A percentile compares a stretch with the other conserved stretches of the same genome.
phyloP scores from a whole-genome alignment of 352 stramenopile species.

The Phytophthora citrophthora region DNA sequence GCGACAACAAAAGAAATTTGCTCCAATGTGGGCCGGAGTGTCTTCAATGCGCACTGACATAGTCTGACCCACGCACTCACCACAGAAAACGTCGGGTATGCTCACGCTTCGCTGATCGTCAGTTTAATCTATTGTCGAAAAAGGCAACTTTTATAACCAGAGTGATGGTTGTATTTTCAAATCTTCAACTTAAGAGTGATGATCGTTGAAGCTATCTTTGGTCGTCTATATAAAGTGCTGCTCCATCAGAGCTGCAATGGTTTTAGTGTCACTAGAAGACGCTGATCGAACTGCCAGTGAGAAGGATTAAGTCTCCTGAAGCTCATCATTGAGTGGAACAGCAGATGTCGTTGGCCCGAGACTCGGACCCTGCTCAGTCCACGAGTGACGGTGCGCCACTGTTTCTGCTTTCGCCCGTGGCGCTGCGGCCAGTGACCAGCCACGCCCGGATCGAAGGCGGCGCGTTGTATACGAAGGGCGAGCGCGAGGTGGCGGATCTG shows the following conservation, averaged over 20 bases:
- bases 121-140: slow-evolving; percentile 7
- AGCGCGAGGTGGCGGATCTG: slow-evolving; percentile 15
- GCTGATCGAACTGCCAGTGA: neutral
- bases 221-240: slow-evolving; percentile 20
- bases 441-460: slow-evolving; percentile 43
- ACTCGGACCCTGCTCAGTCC: slow-evolving; percentile 14
- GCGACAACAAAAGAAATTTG: no score
- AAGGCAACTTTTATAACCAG: slow-evolving; percentile 29
- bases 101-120: neutral
- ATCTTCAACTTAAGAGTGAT: slow-evolving; percentile 32
- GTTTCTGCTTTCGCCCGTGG: slow-evolving; percentile 29
- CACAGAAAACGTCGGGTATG: no score
- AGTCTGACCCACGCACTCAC: neutral
- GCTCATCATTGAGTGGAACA: slow-evolving; percentile 12
- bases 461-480: slow-evolving; percentile 24
- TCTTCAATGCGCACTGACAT: no score
- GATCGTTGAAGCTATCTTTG: slow-evolving; percentile 30
- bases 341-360: slow-evolving; percentile 27
- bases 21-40: no score
- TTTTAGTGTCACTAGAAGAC: slow-evolving; percentile 3
- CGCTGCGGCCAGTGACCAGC: slow-evolving; percentile 37
- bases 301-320: slow-evolving; percentile 11
- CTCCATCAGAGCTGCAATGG: neutral
- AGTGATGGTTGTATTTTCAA: slow-evolving; percentile 18
- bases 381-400: slow-evolving; percentile 23